Percentiles rank a stretch among this genome's conserved stretches.
Conservation (phyloP, 2,329 filamentous ascomycete species). For the Verticillium isaacii region DNA sequence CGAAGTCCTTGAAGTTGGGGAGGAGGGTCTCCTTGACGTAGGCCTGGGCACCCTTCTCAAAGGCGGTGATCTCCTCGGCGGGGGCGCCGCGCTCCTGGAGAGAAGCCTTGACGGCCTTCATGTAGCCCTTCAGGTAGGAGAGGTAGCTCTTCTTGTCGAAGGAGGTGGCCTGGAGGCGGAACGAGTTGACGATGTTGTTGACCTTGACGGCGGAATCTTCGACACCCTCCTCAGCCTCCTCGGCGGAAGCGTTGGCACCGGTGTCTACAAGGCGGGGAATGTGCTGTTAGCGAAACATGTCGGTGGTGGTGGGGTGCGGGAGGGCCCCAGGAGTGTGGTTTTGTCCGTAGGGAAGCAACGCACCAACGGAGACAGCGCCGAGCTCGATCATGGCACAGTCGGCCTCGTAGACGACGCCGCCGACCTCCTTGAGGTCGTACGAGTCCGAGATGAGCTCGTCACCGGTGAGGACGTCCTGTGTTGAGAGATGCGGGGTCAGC, state of each 20-base stretch:
- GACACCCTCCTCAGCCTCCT: conserved; percentile 72
- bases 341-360: conserved; percentile 25
- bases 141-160: conserved; percentile 91
- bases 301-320: not conserved
- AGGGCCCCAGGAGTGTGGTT: not conserved
- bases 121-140: conserved; percentile 82
- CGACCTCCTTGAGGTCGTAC: conserved; percentile 76
- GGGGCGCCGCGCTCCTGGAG: conserved; percentile 53
- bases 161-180: conserved; percentile 73
- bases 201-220: conserved; percentile 71
- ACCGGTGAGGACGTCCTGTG: conserved; percentile 78
- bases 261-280: conserved; percentile 51
- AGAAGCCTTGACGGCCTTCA: conserved; percentile 78
- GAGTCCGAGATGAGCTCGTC: conserved; percentile 98
- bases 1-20: conserved; percentile 89
- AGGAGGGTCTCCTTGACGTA: conserved; percentile 81
- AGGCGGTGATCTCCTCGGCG: conserved; percentile 66
- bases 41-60: conserved; percentile 69
- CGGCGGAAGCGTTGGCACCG: conserved; percentile 95
- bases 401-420: conserved; percentile 80
- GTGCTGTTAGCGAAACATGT: not conserved
- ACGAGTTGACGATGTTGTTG: conserved; percentile 90
- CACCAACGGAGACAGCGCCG: conserved; percentile 69
- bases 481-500: conserved; percentile 20
- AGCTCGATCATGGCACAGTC: conserved; percentile 88